A percentile compares a stretch with the other conserved stretches of the same genome.
Evolutionary conservation across 2,329 filamentous ascomycete genomes (phyloP).

Genomic region (Parafenestella ontariensis): DNA sequence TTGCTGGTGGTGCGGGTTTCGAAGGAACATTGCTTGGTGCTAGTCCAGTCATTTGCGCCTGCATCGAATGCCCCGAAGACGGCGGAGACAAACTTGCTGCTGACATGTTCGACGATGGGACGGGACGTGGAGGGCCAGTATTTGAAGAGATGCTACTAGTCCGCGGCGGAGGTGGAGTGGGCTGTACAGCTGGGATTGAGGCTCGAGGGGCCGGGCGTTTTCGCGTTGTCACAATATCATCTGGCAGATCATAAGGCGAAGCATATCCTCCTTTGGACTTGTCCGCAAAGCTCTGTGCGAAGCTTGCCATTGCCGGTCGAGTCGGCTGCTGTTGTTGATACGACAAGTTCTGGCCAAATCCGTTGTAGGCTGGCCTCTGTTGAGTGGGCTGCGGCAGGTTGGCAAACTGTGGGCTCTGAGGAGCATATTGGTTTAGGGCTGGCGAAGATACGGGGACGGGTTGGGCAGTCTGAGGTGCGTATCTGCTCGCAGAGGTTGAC

Average conservation of each 20-base stretch:
- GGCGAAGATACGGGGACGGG: constrained; percentile 21
- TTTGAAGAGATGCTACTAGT: constrained; percentile 64
- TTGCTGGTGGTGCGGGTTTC: constrained; percentile 38
- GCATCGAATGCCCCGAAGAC: constrained; percentile 48
- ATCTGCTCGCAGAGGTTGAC: constrained; percentile 35
- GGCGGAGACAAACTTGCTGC: constrained; percentile 49
- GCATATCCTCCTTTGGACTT: constrained; percentile 91
- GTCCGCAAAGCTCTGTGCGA: constrained; percentile 81
- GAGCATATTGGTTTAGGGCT: constrained; percentile 57
- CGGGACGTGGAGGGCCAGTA: constrained; percentile 24
- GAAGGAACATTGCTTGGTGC: constrained; percentile 26
- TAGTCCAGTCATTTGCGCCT: constrained; percentile 39
- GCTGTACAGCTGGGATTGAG: constrained; percentile 43
- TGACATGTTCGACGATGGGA: constrained; percentile 42
- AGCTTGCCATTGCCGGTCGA: constrained; percentile 59
- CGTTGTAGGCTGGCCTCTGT: constrained; percentile 32
- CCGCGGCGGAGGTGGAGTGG: constrained; percentile 62
- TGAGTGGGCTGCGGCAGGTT: constrained; percentile 19
- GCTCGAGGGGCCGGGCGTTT: constrained; percentile 57
- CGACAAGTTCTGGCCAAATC: constrained; percentile 37
- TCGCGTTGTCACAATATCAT: constrained; percentile 78
- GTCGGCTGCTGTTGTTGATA: constrained; percentile 44
- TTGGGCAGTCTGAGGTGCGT: constrained; percentile 46
- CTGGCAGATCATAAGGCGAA: constrained; percentile 93
- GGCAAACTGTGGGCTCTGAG: constrained; percentile 58